These are phyloP conservation scores for Amoeboradix gromovi DNA, from an alignment of 371 early-diverging fungal genomes.

Conservation along the genomic window DNA sequence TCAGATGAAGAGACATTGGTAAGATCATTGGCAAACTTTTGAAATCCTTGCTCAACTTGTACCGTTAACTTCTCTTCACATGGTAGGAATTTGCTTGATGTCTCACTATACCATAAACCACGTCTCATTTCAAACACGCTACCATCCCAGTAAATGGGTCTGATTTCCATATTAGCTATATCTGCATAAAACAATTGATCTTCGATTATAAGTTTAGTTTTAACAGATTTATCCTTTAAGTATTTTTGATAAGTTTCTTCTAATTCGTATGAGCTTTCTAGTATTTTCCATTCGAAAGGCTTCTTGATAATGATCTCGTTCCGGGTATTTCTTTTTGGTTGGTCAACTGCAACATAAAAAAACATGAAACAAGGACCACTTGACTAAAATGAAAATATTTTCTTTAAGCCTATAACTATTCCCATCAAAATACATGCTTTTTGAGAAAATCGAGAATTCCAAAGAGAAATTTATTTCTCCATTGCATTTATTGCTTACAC, in stretches of 20 bases:
- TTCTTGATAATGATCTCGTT: not conserved
- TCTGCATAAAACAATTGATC: conserved; percentile 1
- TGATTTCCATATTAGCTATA: not conserved
- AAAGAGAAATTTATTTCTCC: too few relatives aligned
- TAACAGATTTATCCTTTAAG: not conserved
- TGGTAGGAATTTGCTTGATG: conserved; percentile 29
- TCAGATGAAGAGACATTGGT: not conserved
- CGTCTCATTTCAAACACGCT: conserved; percentile 43
- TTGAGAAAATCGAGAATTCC: too few relatives aligned
- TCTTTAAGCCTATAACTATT: too few relatives aligned
- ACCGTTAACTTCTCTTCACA: conserved; percentile 42
- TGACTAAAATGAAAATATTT: too few relatives aligned
- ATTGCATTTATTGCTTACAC: too few relatives aligned
- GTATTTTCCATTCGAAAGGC: not conserved
- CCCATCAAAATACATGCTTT: too few relatives aligned
- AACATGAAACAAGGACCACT: not conserved
- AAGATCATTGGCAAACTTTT: conserved; percentile 1
- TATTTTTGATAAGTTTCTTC: not conserved
- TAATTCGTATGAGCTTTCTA: not conserved
- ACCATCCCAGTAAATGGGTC: conserved; percentile 47
- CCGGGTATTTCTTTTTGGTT: not conserved
- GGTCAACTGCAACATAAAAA: not conserved
- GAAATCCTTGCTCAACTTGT: conserved; percentile 50
- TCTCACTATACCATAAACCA: conserved; percentile 43
- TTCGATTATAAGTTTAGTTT: not conserved